Percentiles rank a stretch among this genome's conserved stretches.
These are phyloP conservation scores for Leptographium radiaticola DNA, from an alignment of 2,329 filamentous ascomycete species.

Conservation along the genomic window DNA sequence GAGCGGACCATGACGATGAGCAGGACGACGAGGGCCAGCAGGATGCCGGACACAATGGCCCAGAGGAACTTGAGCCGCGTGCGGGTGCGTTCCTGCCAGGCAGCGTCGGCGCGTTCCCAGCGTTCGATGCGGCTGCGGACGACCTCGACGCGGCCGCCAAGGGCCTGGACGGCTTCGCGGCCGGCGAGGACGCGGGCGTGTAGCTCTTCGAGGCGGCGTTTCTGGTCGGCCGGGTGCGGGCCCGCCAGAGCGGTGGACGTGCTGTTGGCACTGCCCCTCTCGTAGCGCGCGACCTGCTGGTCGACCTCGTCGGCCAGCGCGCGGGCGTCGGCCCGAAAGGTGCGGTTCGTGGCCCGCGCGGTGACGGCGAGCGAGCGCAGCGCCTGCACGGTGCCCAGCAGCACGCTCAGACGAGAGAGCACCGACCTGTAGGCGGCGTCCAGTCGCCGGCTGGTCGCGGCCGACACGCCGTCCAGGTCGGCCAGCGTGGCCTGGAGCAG, in stretches of 20 bases:
- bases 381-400: slow-evolving; percentile 51
- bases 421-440: slow-evolving; percentile 65
- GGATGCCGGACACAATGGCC: slow-evolving; percentile 39
- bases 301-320: slow-evolving; percentile 47
- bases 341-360: slow-evolving; percentile 42
- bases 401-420: slow-evolving; percentile 50
- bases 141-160: slow-evolving; percentile 50
- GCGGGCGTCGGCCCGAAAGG: slow-evolving; percentile 46
- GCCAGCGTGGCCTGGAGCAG: slow-evolving; percentile 5
- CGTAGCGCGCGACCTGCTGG: slow-evolving; percentile 31
- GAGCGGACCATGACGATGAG: slow-evolving; percentile 18
- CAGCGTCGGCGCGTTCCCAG: slow-evolving; percentile 53
- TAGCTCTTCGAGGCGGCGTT: slow-evolving; percentile 47
- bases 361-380: slow-evolving; percentile 54
- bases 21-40: slow-evolving; percentile 34
- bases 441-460: slow-evolving; percentile 49
- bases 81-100: slow-evolving; percentile 56
- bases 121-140: slow-evolving; percentile 51
- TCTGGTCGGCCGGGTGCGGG: slow-evolving; percentile 47
- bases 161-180: slow-evolving; percentile 42
- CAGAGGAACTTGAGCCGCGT: slow-evolving; percentile 49
- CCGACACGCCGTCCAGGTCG: slow-evolving; percentile 25
- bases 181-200: slow-evolving; percentile 48
- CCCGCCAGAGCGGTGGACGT: slow-evolving; percentile 26
- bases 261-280: background rate